A percentile compares a stretch with the other conserved stretches of the same genome.
phyloP scores from a whole-genome alignment of 2,329 filamentous ascomycete species.

The Byssochlamys sp. region DNA sequence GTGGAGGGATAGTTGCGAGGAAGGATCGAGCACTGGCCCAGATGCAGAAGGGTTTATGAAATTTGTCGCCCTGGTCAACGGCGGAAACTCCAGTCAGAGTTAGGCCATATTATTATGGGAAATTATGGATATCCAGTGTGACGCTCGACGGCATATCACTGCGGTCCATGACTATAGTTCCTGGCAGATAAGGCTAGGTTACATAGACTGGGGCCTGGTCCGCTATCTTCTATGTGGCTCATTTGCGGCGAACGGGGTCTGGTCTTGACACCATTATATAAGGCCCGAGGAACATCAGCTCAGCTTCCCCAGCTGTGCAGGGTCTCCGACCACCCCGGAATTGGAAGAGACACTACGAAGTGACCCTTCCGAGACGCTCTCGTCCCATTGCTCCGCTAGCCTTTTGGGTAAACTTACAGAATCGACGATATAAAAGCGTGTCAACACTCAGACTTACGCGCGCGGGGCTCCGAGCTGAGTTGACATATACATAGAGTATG shows the following conservation, averaged over 20 bases:
- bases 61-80: slow-evolving; percentile 26
- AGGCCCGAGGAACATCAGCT: neutral
- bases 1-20: slow-evolving; percentile 28
- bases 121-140: neutral
- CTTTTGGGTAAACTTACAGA: neutral
- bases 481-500: neutral
- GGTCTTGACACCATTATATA: neutral
- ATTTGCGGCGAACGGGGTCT: neutral
- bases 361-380: neutral
- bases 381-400: neutral
- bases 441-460: neutral
- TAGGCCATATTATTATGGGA: neutral
- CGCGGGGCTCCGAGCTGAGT: neutral
- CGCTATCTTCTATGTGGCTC: neutral
- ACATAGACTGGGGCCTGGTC: neutral
- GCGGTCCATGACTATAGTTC: neutral
- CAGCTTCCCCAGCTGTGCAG: neutral
- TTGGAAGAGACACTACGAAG: neutral
- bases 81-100: slow-evolving; percentile 2
- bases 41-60: slow-evolving; percentile 28
- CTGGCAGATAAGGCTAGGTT: neutral
- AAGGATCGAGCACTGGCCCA: slow-evolving; percentile 20
- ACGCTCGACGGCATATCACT: neutral
- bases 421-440: neutral
- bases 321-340: neutral